Evolutionary conservation across 2,329 filamentous ascomycete genomes (phyloP), one percentile per base, ranked within the genome.

Genomic region (Incumbomyces delicatus): DNA sequence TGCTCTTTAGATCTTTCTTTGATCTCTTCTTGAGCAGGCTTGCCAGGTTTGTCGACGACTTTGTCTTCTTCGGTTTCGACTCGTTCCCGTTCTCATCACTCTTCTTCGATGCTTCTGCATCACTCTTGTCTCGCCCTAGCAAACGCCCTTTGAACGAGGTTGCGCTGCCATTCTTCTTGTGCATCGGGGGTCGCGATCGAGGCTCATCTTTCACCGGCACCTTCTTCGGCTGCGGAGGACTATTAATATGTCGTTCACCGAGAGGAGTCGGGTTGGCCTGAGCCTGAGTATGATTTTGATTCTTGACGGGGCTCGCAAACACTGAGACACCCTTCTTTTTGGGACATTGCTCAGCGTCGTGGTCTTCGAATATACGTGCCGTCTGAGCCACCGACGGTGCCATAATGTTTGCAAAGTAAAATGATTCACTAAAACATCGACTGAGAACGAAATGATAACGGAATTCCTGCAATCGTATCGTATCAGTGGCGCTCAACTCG

Each of bases 31-130:
- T 80, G 43, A 95, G 75, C 46, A 95, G 75, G 3, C 76, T 80
- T 1, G 80, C 79, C n/a, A 96, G 73, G 61, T 88, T 94, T 29
- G 85, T 85, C 2, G 85, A 77, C 0, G 89, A 94, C 64, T 90
- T 94, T 32, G 77, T 77, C 70, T 90, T 94, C 63, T 78, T 80
- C 3, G 72, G 70, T 47, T 69, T 75, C 2, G 7, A 8, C 34
- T 37, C 42, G 10, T 29, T 38, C 6, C n/a, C n/a, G 44, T 57
- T 60, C 22, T 61, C 60, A n/a, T 66, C 62, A 32, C 58, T 54
- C 11, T 56, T 47, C 58, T 61, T 48, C 56, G 65, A 57, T 46
- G 64, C 47, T 20, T 59, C 46, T 41, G 62, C 63, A 14, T 49
- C 49, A 20, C 70, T 65, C 51, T 67, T 73, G 41, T 68, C 68